Conservation (phyloP, 345 rosid species). For the Heritiera littoralis region DNA sequence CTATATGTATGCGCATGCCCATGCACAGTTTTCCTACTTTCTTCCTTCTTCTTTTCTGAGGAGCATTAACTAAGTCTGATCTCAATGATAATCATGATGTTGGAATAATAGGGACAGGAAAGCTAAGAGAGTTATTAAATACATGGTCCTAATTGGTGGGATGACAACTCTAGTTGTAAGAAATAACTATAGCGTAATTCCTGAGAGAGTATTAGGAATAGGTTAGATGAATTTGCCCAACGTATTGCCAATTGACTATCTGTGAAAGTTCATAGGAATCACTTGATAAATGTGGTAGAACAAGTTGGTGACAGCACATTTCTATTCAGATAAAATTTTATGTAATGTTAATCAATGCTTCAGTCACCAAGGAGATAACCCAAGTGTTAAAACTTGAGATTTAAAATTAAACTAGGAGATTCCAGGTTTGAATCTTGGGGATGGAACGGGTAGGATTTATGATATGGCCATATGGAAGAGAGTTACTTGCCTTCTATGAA, state of each 20-base stretch:
- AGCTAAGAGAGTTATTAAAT: neutral
- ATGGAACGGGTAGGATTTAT: neutral
- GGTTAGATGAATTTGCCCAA: slow-evolving; percentile 6
- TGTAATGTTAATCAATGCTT: neutral
- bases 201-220: neutral
- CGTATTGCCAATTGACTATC: slow-evolving; percentile 3
- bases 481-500: neutral
- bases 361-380: neutral
- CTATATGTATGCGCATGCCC: neutral
- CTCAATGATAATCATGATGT: slow-evolving; percentile 10
- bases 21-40: neutral
- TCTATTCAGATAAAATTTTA: neutral
- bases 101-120: slow-evolving; percentile 9
- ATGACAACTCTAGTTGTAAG: neutral
- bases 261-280: neutral
- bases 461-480: neutral
- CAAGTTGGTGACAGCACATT: neutral
- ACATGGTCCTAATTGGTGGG: neutral
- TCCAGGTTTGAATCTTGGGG: neutral
- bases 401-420: neutral
- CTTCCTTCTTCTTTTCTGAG: neutral
- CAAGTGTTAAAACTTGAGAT: neutral
- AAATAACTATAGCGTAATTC: neutral
- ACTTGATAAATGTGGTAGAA: neutral
- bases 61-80: neutral